A percentile compares a stretch with the other conserved stretches of the same genome.
phyloP scores from a whole-genome alignment of 2,329 filamentous ascomycete genomes.

The Geoglossum cookeanum region DNA sequence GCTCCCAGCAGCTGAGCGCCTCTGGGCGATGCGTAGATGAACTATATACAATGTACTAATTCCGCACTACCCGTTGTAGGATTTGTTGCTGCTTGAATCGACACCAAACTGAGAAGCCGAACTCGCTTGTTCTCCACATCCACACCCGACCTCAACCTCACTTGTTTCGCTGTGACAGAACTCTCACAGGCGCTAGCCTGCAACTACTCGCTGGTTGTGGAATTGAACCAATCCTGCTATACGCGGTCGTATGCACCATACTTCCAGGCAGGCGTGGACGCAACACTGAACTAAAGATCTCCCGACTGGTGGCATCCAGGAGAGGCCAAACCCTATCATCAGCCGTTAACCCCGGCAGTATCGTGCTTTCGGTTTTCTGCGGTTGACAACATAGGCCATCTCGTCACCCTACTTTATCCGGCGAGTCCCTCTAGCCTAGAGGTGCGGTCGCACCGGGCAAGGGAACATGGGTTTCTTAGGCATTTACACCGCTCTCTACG shows the following conservation, averaged over 20 bases:
- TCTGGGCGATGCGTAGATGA: too few relatives aligned
- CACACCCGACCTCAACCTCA: neutral
- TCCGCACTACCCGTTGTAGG: too few relatives aligned
- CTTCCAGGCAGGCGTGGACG: neutral
- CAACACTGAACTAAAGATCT: neutral
- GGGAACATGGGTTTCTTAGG: slow-evolving; percentile 72
- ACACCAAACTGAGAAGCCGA: neutral
- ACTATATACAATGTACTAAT: too few relatives aligned
- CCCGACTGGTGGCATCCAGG: neutral
- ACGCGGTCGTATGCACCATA: neutral
- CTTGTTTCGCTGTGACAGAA: neutral
- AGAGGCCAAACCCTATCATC: neutral
- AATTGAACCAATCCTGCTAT: neutral
- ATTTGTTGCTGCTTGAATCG: neutral
- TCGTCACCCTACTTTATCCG: too few relatives aligned
- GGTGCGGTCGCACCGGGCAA: neutral
- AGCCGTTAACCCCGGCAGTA: neutral
- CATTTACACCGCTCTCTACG: slow-evolving; percentile 78
- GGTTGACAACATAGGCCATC: neutral
- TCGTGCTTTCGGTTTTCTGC: neutral
- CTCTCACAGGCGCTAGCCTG: neutral
- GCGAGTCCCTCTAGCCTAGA: neutral
- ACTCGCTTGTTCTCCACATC: neutral
- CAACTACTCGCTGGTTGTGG: neutral
- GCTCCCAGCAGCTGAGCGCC: too few relatives aligned